A percentile compares a stretch with the other conserved stretches of the same genome.
phyloP scores from a whole-genome alignment of 495 filamentous ascomycete species.

The Stereocaulon alpinum region DNA sequence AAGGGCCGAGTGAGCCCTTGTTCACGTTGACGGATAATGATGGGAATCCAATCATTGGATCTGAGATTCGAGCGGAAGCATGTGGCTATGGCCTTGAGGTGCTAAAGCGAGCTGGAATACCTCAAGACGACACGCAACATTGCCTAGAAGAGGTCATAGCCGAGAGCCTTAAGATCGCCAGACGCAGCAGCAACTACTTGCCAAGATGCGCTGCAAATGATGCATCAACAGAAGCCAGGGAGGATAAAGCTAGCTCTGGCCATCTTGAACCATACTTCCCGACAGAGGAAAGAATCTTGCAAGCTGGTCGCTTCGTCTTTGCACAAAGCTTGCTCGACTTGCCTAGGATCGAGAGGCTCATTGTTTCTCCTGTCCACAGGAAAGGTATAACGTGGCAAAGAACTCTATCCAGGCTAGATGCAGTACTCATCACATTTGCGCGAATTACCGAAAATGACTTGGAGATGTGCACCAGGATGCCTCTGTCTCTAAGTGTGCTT shows the following conservation, averaged over 20 bases:
- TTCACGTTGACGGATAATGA: constrained; percentile 10
- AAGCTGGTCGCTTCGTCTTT: constrained; percentile 5
- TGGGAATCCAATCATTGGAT: not conserved
- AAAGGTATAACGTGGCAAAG: not conserved
- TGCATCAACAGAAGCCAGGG: not conserved
- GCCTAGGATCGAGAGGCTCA: not conserved
- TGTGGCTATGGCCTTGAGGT: constrained; percentile 10
- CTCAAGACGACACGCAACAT: not conserved
- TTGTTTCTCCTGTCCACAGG: not conserved
- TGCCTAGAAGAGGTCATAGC: not conserved
- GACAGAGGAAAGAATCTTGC: not conserved
- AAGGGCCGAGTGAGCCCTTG: constrained; percentile 14
- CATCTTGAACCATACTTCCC: not conserved
- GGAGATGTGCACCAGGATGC: constrained; percentile 3
- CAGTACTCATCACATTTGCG: constrained; percentile 3
- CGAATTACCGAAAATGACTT: constrained; percentile 7
- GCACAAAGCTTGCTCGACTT: not conserved
- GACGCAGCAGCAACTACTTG: not conserved
- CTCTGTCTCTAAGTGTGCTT: not conserved
- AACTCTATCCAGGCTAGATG: not conserved
- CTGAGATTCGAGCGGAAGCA: constrained; percentile 12
- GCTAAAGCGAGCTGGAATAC: not conserved
- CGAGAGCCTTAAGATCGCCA: not conserved
- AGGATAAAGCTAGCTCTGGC: not conserved
- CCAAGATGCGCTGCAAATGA: not conserved